These are phyloP conservation scores for Darksidea phi DNA, from an alignment of 495 filamentous ascomycete genomes.

Conservation along the genomic window DNA sequence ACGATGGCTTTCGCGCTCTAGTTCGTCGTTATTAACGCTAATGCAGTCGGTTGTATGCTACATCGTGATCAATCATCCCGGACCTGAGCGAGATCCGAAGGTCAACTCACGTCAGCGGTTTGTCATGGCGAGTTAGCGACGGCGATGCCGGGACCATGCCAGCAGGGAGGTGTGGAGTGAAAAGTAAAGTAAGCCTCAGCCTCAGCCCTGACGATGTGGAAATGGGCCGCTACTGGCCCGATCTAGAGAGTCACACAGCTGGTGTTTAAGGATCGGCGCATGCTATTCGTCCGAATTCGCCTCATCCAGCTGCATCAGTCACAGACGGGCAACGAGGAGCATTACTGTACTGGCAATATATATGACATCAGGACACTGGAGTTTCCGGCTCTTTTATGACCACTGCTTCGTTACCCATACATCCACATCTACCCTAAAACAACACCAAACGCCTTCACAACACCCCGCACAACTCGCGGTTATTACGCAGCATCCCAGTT, in stretches of 20 bases:
- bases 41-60: too few species aligned
- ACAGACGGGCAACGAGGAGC: not conserved
- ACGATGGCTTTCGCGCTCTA: too few species aligned
- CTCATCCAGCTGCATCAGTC: slow-evolving; percentile 8
- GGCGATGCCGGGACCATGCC: too few species aligned
- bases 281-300: not conserved
- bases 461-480: not conserved
- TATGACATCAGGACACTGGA: not conserved
- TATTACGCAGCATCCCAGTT: not conserved
- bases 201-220: not conserved
- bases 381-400: not conserved
- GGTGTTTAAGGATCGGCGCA: not conserved
- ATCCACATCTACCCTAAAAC: too few species aligned
- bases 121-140: too few species aligned
- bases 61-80: too few species aligned
- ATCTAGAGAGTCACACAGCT: not conserved
- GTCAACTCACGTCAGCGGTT: not conserved
- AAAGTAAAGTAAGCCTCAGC: slow-evolving; percentile 5
- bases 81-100: not conserved
- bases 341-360: slow-evolving; percentile 9
- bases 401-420: too few species aligned
- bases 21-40: too few species aligned
- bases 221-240: not conserved
- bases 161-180: too few species aligned
- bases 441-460: too few species aligned